phyloP scores from a whole-genome alignment of 1,284 basidiomycete genomes.

The Trichosporon asahii region DNA sequence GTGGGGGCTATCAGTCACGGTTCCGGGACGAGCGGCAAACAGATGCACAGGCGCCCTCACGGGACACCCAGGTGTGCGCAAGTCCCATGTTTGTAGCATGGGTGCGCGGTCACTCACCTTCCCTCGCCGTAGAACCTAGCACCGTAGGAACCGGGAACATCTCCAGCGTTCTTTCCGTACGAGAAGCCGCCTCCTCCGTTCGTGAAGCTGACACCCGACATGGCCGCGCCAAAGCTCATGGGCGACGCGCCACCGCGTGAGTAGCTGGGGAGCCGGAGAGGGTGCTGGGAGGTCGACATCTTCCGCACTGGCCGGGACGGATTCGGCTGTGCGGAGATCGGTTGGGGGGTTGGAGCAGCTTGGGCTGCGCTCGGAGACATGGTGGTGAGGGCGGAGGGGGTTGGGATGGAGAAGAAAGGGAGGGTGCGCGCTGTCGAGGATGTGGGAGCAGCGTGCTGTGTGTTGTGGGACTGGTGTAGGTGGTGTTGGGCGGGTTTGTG shows the following conservation, averaged over 20 bases:
- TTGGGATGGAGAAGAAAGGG: not conserved
- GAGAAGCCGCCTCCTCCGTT: slow-evolving; percentile 42
- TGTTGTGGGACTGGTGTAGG: not conserved
- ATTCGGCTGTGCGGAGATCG: slow-evolving; percentile 26
- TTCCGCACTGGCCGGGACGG: slow-evolving; percentile 22
- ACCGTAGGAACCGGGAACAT: slow-evolving; percentile 33
- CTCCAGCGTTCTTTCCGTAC: slow-evolving; percentile 30
- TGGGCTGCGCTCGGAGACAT: slow-evolving; percentile 3
- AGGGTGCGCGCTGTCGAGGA: not conserved
- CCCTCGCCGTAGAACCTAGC: slow-evolving; percentile 45
- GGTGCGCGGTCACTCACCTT: slow-evolving; percentile 31
- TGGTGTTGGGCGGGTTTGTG: not conserved
- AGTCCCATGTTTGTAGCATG: slow-evolving; percentile 2
- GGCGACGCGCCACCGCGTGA: slow-evolving; percentile 36
- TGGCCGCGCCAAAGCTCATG: slow-evolving; percentile 45
- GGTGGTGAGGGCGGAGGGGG: not conserved
- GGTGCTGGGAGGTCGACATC: slow-evolving; percentile 18
- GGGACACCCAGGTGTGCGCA: slow-evolving; percentile 30
- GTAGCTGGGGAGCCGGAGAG: slow-evolving; percentile 14
- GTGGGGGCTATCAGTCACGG: not conserved
- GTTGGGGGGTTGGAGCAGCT: slow-evolving; percentile 13
- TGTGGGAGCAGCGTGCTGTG: not conserved
- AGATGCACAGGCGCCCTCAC: slow-evolving; percentile 20
- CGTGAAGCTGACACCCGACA: slow-evolving; percentile 47
- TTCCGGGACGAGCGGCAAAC: not conserved